Evolutionary conservation across 1,284 basidiomycete genomes (phyloP).

Genomic region (Entoloma clypeatum): DNA sequence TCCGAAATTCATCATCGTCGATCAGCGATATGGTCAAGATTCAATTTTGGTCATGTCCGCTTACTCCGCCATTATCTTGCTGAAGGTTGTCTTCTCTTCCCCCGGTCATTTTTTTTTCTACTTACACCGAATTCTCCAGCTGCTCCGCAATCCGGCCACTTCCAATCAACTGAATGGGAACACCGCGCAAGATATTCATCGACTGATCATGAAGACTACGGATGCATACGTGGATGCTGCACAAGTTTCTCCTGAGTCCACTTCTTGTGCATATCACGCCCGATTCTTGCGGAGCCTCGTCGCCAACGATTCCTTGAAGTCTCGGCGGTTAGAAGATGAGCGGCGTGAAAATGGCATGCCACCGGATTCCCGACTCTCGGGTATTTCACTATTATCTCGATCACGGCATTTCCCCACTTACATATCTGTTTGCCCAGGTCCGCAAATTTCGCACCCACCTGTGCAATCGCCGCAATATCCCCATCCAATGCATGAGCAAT

Average conservation of each 20-base stretch:
- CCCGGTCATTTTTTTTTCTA: constrained; percentile 10
- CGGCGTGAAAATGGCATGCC: constrained; percentile 38
- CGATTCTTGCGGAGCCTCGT: constrained; percentile 72
- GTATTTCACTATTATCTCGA: constrained; percentile 30
- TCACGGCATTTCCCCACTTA: constrained; percentile 10
- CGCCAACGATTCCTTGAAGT: constrained; percentile 55
- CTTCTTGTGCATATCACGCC: constrained; percentile 64
- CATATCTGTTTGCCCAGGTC: constrained; percentile 9
- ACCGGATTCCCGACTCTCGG: constrained; percentile 49
- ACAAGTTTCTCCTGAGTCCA: constrained; percentile 53
- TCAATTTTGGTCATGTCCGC: constrained; percentile 80
- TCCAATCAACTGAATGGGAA: constrained; percentile 51
- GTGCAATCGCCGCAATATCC: constrained; percentile 34
- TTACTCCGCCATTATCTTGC: constrained; percentile 73
- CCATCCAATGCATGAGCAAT: constrained; percentile 32
- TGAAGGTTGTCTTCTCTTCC: constrained; percentile 48
- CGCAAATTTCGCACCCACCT: constrained; percentile 19
- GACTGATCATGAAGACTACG: constrained; percentile 60
- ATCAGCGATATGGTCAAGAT: constrained; percentile 79
- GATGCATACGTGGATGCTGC: constrained; percentile 73
- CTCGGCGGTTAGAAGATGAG: constrained; percentile 38
- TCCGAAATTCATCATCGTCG: constrained; percentile 4
- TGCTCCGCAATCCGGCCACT: constrained; percentile 59
- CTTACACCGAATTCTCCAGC: constrained; percentile 34
- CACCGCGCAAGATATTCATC: constrained; percentile 58